Evolutionary conservation across 2,329 filamentous ascomycete genomes (phyloP).

Genomic region (Seiridium cupressi): DNA sequence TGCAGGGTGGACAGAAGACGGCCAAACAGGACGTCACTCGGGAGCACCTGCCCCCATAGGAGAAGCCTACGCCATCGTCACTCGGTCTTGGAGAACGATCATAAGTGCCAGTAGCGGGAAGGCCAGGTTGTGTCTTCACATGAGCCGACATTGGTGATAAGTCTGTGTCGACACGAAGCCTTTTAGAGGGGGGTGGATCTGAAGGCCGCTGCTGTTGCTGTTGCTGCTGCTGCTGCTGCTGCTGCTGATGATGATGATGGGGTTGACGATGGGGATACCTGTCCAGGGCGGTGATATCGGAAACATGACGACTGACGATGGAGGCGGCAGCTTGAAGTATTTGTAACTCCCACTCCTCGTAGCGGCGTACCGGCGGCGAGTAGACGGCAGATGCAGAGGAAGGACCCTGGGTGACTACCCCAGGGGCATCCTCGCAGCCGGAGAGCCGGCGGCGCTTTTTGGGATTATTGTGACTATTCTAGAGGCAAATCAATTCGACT

Average conservation of each 20-base stretch:
- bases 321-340: constrained; percentile 32
- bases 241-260: constrained; percentile 6
- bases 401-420: constrained; percentile 31
- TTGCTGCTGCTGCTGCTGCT: background rate
- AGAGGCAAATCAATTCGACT: constrained; percentile 29
- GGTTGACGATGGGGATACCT: constrained; percentile 26
- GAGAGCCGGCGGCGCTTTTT: constrained; percentile 45
- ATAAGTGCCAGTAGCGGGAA: background rate
- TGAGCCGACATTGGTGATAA: constrained; percentile 20
- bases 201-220: constrained; percentile 2
- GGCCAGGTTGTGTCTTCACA: constrained; percentile 19
- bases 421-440: constrained; percentile 34
- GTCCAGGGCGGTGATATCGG: constrained; percentile 27
- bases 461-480: constrained; percentile 33
- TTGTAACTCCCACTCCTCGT: constrained; percentile 26
- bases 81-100: background rate
- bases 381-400: constrained; percentile 22
- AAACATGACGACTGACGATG: constrained; percentile 27
- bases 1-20: constrained; percentile 12
- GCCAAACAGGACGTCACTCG: constrained; percentile 4
- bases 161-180: constrained; percentile 24
- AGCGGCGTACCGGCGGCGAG: constrained; percentile 16
- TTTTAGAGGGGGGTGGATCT: constrained; percentile 22
- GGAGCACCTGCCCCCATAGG: background rate
- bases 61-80: background rate